phyloP scores from a whole-genome alignment of 495 filamentous ascomycete genomes.

The Podospora australis region DNA sequence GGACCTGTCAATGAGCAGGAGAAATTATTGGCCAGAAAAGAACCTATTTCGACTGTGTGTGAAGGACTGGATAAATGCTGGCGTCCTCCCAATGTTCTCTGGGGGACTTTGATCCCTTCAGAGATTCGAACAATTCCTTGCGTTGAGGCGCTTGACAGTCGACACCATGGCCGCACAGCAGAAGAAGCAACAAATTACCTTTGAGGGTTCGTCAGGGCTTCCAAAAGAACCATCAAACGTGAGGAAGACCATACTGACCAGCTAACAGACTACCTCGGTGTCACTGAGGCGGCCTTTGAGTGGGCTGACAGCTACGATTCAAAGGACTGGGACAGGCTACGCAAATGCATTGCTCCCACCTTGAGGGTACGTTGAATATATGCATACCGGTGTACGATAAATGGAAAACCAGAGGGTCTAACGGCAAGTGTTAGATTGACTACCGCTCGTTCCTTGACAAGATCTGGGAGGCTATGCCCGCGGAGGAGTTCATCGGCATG shows the following conservation, averaged over 20 bases:
- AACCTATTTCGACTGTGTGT: neutral
- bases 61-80: conserved; percentile 5
- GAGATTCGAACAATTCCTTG: too few species aligned
- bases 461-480: conserved; percentile 64
- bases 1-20: conserved; percentile 2
- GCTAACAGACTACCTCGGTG: conserved; percentile 44
- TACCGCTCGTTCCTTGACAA: conserved; percentile 70
- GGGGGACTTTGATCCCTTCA: neutral
- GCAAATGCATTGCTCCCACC: conserved; percentile 65
- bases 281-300: conserved; percentile 53
- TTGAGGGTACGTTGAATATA: conserved; percentile 40
- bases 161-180: conserved; percentile 20
- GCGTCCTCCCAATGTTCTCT: neutral
- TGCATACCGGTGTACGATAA: neutral
- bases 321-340: conserved; percentile 71
- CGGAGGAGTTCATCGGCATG: conserved; percentile 67
- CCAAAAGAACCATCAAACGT: neutral
- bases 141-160: neutral
- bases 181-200: conserved; percentile 25
- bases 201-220: conserved; percentile 20
- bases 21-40: conserved; percentile 3
- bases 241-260: neutral
- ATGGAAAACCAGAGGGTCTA: too few species aligned
- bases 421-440: conserved; percentile 48
- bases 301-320: conserved; percentile 82